Conservation (phyloP, 805 yeast genomes). For the Saccharomyces kudriavzevii region DNA sequence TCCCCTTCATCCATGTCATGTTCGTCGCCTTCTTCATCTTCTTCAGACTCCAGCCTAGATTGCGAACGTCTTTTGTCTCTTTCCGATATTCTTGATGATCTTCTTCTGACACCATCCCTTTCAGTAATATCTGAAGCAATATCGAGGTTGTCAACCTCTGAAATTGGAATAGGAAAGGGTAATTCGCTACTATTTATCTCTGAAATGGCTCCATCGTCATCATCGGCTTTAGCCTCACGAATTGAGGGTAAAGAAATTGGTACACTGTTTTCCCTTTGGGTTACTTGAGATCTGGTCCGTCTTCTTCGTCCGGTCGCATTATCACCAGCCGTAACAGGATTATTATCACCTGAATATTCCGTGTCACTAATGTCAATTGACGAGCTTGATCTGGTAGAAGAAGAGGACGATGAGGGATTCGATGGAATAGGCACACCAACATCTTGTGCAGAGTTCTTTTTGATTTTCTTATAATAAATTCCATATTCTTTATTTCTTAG, state of each 20-base stretch:
- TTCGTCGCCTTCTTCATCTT: conserved; percentile 1
- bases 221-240: not conserved
- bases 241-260: not conserved
- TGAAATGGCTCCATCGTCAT: not conserved
- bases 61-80: conserved; percentile 5
- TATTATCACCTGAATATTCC: conserved; percentile 4
- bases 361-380: conserved; percentile 5
- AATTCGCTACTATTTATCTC: not conserved
- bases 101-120: conserved; percentile 12
- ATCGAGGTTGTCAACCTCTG: not conserved
- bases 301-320: conserved; percentile 1
- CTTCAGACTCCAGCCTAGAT: not conserved
- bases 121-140: not conserved
- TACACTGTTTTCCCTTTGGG: not conserved
- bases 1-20: conserved; percentile 4
- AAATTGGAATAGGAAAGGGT: not conserved
- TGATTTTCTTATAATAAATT: conserved; percentile 21
- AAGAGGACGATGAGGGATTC: conserved; percentile 1
- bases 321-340: not conserved
- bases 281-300: conserved; percentile 2
- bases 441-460: conserved; percentile 3
- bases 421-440: not conserved
- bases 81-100: conserved; percentile 21
- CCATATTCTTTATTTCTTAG: conserved; percentile 24
- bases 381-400: conserved; percentile 5